Evolutionary conservation across 192 early-diverging fungal species (phyloP), one percentile per base, ranked within the genome.

Genomic region (Entomortierella chlamydospora): DNA sequence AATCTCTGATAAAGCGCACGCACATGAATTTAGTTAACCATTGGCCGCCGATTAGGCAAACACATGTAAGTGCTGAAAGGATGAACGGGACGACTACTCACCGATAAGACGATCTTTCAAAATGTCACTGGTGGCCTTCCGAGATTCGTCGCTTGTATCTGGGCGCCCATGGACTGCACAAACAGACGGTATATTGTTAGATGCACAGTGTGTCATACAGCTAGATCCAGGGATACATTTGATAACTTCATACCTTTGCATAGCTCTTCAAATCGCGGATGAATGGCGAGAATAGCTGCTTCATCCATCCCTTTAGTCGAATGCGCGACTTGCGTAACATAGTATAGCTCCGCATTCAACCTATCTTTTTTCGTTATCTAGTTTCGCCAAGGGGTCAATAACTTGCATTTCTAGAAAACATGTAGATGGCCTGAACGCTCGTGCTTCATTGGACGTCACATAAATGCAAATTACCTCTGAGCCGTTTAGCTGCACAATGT

Each of bases 331-430:
- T 86, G 72, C 34, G 74, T 81, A 8, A 87, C 52, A 53, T 89
- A 89, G 47, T 84, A 89, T n/a, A 87, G 61, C 45, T 89, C 88
- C 28, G 86, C 65, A 73, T 89, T 81, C 12, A 62, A 45, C 26
- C 83, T 67, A 20, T 84, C 72, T 7, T 61, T 81, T 52, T 59
- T 45, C 20, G 64, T 56, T 41, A 86, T 64, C 84, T 87, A 81
- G n/a, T n/a, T n/a, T n/a, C n/a, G n/a, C n/a, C n/a, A n/a, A n/a
- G n/a, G n/a, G n/a, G n/a, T n/a, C n/a, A n/a, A n/a, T n/a, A n/a
- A n/a, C n/a, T n/a, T n/a, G n/a, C n/a, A n/a, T n/a, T n/a, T n/a
- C n/a, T n/a, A n/a, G n/a, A n/a, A n/a, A n/a, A n/a, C n/a, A n/a
- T n/a, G n/a, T n/a, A n/a, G n/a, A n/a, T n/a, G n/a, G n/a, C n/a